Conservation (phyloP, 2,329 filamentous ascomycete genomes). For the Colletotrichum karsti region DNA sequence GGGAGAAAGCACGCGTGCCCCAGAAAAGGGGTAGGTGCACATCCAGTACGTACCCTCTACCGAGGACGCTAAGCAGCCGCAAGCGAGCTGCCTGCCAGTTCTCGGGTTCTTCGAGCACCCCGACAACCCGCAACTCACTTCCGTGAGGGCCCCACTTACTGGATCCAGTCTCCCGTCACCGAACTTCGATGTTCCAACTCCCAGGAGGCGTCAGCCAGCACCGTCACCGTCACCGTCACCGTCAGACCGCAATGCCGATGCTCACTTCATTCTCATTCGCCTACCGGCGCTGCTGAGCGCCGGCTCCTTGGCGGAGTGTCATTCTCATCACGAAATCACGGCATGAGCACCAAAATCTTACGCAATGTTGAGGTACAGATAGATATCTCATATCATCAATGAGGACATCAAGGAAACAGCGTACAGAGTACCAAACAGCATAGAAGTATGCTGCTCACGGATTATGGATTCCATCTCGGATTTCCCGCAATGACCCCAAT, state of each 20-base stretch:
- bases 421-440: not conserved
- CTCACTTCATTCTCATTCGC: not conserved
- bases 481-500: not conserved
- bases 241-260: not conserved
- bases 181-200: too few relatives aligned
- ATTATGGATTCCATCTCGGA: not conserved
- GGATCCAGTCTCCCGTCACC: conserved; percentile 1
- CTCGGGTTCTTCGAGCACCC: conserved; percentile 26
- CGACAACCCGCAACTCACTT: conserved; percentile 24
- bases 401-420: not conserved
- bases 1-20: not conserved
- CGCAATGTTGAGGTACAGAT: too few relatives aligned
- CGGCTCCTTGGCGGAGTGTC: not conserved
- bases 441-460: not conserved
- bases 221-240: not conserved
- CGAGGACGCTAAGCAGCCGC: not conserved
- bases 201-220: too few relatives aligned
- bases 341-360: too few relatives aligned
- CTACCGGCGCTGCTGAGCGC: not conserved
- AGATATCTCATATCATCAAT: not conserved
- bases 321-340: too few relatives aligned
- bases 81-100: conserved; percentile 23
- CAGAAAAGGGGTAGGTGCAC: not conserved
- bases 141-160: not conserved
- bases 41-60: not conserved